Conservation (phyloP, 2,329 filamentous ascomycete species). For the Cryphonectria carpinicola region DNA sequence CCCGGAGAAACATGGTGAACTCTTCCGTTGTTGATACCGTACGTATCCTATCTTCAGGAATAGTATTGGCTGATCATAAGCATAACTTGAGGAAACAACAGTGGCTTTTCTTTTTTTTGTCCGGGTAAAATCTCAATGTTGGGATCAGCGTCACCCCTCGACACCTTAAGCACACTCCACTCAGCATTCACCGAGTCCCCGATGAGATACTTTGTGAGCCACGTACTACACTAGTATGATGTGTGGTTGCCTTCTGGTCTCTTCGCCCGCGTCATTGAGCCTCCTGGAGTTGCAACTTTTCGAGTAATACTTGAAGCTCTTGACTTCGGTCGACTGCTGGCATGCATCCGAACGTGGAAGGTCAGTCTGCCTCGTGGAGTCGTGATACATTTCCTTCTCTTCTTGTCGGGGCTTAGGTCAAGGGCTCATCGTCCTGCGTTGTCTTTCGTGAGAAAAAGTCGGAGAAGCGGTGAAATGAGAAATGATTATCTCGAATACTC, state of each 20-base stretch:
- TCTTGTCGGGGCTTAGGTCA: not conserved
- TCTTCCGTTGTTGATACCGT: not conserved
- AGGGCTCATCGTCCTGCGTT: not conserved
- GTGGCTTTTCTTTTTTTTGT: not conserved
- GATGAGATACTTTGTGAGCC: not conserved
- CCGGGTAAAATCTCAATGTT: not conserved
- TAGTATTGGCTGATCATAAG: not conserved
- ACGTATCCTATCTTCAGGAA: not conserved
- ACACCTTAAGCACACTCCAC: not conserved
- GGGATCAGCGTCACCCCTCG: not conserved
- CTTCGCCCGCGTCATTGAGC: not conserved
- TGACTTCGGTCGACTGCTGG: not conserved
- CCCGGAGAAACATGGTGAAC: not conserved
- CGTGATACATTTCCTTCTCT: not conserved
- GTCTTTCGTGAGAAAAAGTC: not conserved
- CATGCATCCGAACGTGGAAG: conserved; percentile 8
- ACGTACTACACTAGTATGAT: not conserved
- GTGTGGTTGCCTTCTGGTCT: not conserved
- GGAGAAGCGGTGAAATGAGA: not conserved
- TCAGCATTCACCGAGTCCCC: not conserved
- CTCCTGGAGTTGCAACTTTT: not conserved
- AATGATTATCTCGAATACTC: not conserved
- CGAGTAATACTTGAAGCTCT: not conserved
- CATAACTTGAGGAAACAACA: not conserved
- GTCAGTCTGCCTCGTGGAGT: not conserved